Evolutionary conservation across 345 rosid genomes (phyloP), one percentile per base, ranked within the genome.

Genomic region (Salix viminalis): DNA sequence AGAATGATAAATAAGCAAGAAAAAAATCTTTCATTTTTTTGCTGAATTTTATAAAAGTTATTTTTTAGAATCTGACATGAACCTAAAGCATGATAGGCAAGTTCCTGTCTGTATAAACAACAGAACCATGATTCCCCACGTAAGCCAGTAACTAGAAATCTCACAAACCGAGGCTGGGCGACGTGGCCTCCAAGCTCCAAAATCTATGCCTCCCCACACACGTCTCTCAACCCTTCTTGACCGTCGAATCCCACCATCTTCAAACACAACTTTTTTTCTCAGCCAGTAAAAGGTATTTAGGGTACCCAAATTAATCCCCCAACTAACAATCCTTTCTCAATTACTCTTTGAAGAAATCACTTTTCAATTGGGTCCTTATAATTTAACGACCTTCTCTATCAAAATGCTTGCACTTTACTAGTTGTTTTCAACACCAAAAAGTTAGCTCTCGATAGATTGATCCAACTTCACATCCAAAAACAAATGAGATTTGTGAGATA

Each of bases 181-280:
- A 69, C 80, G 41, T 72, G 78, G 76, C 78, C 74, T 13, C 64
- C 71, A 69, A 56, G 56, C 3, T 16, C 68, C 72, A 18, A 14
- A 65, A 23, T 21, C 60, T 8, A 32, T 10, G 3, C 19, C 2
- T 8, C 12, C 70, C 41, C 21, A 5, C 37, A 34, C 37, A 37
- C 28, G 39, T n/a, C 70, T 16, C 48, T 10, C 39, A 21, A 37
- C 62, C 73, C 14, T 14, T 52, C 5, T 6, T 10, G 2, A 42
- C 85, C 83, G 80, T 83, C 41, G 0, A 84, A 80, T 78, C 48
- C 12, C 2, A 10, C 0, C 32, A 18, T 39, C 34, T 58, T 24
- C 60, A 41, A 3, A 14, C 42, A 77, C 60, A 9, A 23, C 58
- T 66, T 72, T 50, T 28, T 30, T 58, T 19, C 13, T 15, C n/a